Percentiles rank a stretch among this genome's conserved stretches.
Evolutionary conservation across 352 stramenopile genomes (phyloP).

Genomic region (Globisporangium spinosum): DNA sequence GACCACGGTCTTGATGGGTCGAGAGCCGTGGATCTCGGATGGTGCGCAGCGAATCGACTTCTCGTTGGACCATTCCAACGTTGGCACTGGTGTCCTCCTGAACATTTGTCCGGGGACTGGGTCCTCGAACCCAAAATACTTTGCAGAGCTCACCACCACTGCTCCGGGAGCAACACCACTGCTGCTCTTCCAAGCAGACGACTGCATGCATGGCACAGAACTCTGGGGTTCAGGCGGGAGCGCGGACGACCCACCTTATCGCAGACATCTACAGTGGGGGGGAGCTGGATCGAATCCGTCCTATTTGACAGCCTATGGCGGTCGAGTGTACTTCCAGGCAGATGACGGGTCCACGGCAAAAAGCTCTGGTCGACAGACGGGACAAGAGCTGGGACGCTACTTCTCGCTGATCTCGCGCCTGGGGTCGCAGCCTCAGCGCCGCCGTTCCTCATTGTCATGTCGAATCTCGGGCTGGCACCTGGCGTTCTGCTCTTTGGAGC

Average conservation of each 20-base stretch:
- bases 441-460: conserved; percentile 42
- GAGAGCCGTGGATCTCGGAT: conserved; percentile 66
- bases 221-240: conserved; percentile 78
- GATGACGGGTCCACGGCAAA: conserved; percentile 68
- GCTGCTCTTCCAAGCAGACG: conserved; percentile 83
- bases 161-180: not conserved
- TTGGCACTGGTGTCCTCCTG: conserved; percentile 42
- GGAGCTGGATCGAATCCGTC: conserved; percentile 35
- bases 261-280: conserved; percentile 56
- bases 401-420: conserved; percentile 59
- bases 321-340: conserved; percentile 70
- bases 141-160: conserved; percentile 26
- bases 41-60: conserved; percentile 30
- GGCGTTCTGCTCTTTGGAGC: conserved; percentile 32
- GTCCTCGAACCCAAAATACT: conserved; percentile 53
- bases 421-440: conserved; percentile 33
- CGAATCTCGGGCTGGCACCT: not conserved
- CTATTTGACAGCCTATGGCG: conserved; percentile 48
- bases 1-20: conserved; percentile 28
- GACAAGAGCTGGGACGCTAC: conserved; percentile 32
- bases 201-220: conserved; percentile 75
- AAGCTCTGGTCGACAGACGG: conserved; percentile 84
- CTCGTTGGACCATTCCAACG: conserved; percentile 20
- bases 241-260: conserved; percentile 48
- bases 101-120: conserved; percentile 49